Conservation (phyloP, 2,329 filamentous ascomycete genomes). For the Zarea fungicola region DNA sequence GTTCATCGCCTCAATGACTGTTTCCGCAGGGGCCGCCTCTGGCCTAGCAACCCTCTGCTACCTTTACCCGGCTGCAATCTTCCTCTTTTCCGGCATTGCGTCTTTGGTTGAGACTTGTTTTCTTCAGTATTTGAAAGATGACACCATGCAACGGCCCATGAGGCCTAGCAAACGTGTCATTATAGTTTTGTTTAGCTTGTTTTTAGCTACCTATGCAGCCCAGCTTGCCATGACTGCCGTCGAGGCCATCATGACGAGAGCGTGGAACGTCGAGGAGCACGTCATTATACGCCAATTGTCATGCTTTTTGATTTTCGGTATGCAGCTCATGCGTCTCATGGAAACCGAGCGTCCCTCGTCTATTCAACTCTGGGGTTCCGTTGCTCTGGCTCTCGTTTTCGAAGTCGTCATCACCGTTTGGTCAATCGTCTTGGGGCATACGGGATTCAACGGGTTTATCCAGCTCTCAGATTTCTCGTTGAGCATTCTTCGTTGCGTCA, state of each 20-base stretch:
- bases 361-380: constrained; percentile 60
- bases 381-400: constrained; percentile 51
- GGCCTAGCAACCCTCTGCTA: constrained; percentile 49
- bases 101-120: constrained; percentile 48
- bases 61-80: constrained; percentile 50
- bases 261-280: constrained; percentile 42
- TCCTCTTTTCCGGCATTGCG: constrained; percentile 52
- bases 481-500: constrained; percentile 13
- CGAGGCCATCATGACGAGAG: constrained; percentile 27
- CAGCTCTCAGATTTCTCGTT: constrained; percentile 22
- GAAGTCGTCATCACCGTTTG: constrained; percentile 41
- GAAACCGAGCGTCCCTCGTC: constrained; percentile 48
- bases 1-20: constrained; percentile 8
- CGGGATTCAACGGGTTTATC: constrained; percentile 10
- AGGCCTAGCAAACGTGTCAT: constrained; percentile 20
- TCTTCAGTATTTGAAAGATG: constrained; percentile 39
- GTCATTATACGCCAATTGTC: constrained; percentile 54
- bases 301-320: constrained; percentile 58
- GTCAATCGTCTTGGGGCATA: not conserved
- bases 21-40: constrained; percentile 19
- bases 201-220: constrained; percentile 41
- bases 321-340: constrained; percentile 51
- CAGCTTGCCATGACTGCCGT: constrained; percentile 39
- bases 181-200: constrained; percentile 39
- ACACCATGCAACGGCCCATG: constrained; percentile 11